Percentiles rank a stretch among this genome's conserved stretches.
Evolutionary conservation across 2,329 filamentous ascomycete species (phyloP).

Genomic region (Alternaria panax): DNA sequence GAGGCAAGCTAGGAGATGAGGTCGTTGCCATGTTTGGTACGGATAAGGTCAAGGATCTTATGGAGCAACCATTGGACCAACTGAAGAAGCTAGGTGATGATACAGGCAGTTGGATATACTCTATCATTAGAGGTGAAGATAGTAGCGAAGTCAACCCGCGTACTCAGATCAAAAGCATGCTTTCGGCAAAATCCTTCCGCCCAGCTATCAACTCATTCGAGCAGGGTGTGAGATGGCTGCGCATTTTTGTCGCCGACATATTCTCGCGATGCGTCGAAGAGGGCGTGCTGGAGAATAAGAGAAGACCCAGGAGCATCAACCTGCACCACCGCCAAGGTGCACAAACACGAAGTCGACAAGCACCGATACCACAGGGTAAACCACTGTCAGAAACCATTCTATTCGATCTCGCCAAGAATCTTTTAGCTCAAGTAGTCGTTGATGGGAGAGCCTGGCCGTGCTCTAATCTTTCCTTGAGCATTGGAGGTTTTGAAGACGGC

Average conservation of each 20-base stretch:
- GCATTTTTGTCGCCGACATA: conserved; percentile 92
- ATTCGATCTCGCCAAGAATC: conserved; percentile 76
- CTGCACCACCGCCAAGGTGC: conserved; percentile 79
- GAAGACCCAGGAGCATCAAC: conserved; percentile 84
- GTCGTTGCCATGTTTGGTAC: conserved; percentile 82
- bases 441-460: conserved; percentile 90
- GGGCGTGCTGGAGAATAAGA: conserved; percentile 84
- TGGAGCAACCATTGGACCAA: conserved; percentile 75
- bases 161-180: conserved; percentile 96
- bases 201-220: conserved; percentile 80
- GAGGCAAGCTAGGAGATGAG: conserved; percentile 91
- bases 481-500: conserved; percentile 92
- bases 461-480: conserved; percentile 84
- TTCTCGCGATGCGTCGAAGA: conserved; percentile 89
- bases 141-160: conserved; percentile 86
- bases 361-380: conserved; percentile 78
- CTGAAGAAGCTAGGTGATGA: conserved; percentile 82
- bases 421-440: conserved; percentile 78
- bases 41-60: conserved; percentile 77
- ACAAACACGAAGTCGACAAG: conserved; percentile 77
- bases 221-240: conserved; percentile 83
- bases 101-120: conserved; percentile 84
- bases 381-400: conserved; percentile 74
- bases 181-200: conserved; percentile 93
- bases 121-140: conserved; percentile 85